Percentiles rank a stretch among this genome's conserved stretches.
phyloP scores from a whole-genome alignment of 805 yeast species.

The Limtongozyma cylindracea region DNA sequence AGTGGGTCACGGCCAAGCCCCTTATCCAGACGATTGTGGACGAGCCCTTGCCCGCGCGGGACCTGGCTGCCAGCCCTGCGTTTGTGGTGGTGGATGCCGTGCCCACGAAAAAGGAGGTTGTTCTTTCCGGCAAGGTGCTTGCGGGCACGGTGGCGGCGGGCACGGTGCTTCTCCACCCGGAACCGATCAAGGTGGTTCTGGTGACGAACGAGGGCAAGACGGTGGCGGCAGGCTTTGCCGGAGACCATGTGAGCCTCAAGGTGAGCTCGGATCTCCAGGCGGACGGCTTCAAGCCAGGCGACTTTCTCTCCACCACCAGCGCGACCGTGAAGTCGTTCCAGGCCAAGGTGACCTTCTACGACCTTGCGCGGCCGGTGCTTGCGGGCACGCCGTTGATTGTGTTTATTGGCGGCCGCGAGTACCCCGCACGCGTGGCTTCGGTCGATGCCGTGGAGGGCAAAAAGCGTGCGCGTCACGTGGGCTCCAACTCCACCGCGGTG shows the following conservation, averaged over 20 bases:
- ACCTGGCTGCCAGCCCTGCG: constrained; percentile 8
- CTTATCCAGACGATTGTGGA: constrained; percentile 16
- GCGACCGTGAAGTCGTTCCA: constrained; percentile 7
- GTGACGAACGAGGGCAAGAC: constrained; percentile 36
- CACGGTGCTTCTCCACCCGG: constrained; percentile 23
- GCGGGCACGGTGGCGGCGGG: constrained; percentile 48
- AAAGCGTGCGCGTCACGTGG: constrained; percentile 28
- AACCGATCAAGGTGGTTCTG: constrained; percentile 17
- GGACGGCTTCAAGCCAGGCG: constrained; percentile 41
- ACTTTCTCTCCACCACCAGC: constrained; percentile 11
- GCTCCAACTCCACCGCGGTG: constrained; percentile 29
- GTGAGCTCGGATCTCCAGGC: too few species aligned
- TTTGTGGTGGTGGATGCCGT: constrained; percentile 43
- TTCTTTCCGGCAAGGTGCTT: constrained; percentile 19
- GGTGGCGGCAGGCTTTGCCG: constrained; percentile 19
- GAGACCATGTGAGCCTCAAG: constrained; percentile 18
- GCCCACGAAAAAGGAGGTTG: constrained; percentile 21
- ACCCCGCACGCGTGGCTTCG: constrained; percentile 38
- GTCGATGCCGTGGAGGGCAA: constrained; percentile 6
- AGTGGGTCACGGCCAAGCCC: constrained; percentile 19
- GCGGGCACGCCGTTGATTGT: constrained; percentile 60
- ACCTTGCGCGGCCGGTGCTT: constrained; percentile 39
- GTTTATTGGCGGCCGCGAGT: constrained; percentile 51
- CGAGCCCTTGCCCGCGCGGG: constrained; percentile 5
- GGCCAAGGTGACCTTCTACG: constrained; percentile 9